phyloP scores from a whole-genome alignment of 2,329 filamentous ascomycete species.

The Cladophialophora bantiana region DNA sequence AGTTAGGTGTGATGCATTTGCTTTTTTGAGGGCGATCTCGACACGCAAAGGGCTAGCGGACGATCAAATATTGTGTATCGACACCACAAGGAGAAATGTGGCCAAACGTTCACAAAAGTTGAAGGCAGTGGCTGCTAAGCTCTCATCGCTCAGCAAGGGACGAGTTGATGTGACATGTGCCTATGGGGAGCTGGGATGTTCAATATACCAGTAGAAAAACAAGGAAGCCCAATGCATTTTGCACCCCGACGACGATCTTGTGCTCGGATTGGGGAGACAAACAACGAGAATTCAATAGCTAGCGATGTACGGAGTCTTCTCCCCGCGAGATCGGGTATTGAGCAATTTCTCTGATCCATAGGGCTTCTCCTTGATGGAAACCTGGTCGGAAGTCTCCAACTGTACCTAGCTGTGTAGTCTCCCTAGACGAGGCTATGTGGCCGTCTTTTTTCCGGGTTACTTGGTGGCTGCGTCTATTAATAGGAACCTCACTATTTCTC shows the following conservation, averaged over 20 bases:
- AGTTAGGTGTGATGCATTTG: neutral
- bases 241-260: neutral
- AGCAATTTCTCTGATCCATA: neutral
- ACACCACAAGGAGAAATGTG: neutral
- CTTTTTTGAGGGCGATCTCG: neutral
- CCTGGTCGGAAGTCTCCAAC: neutral
- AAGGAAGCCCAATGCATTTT: neutral
- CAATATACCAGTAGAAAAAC: neutral
- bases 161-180: neutral
- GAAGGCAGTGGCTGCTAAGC: neutral
- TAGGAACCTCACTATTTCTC: neutral
- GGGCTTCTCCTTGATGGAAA: neutral
- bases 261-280: neutral
- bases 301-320: no score
- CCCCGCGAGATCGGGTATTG: no score
- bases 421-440: slow-evolving; percentile 2
- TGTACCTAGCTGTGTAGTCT: no score
- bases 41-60: neutral
- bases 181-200: neutral
- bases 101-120: neutral
- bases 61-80: neutral
- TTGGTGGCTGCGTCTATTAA: slow-evolving; percentile 17
- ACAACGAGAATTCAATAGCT: neutral
- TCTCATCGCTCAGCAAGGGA: neutral
- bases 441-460: neutral